Percentiles rank a stretch among this genome's conserved stretches.
Evolutionary conservation across 2,329 filamentous ascomycete genomes (phyloP).

Genomic region (Trichophaea hybrida): DNA sequence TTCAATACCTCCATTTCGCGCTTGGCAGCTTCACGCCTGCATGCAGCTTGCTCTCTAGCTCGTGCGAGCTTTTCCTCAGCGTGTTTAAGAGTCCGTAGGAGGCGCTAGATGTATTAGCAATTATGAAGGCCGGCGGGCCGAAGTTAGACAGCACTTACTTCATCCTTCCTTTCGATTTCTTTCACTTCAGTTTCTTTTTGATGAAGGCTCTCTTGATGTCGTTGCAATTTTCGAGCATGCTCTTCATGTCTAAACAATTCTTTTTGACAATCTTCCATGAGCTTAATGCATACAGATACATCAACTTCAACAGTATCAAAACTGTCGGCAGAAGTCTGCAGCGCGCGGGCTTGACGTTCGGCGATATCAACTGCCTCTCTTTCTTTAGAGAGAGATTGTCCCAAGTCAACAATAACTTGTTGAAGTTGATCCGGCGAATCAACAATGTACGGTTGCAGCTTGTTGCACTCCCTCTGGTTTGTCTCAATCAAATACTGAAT

Average conservation of each 20-base stretch:
- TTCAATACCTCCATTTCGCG: constrained; percentile 82
- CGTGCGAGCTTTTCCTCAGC: constrained; percentile 79
- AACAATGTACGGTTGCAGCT: constrained; percentile 79
- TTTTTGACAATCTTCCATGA: constrained; percentile 72
- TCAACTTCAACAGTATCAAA: constrained; percentile 74
- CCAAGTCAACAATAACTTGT: constrained; percentile 64
- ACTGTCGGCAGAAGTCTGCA: constrained; percentile 84
- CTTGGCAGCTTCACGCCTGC: constrained; percentile 68
- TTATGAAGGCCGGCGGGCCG: background rate
- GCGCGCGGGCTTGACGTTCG: constrained; percentile 70
- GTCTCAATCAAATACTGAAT: constrained; percentile 13
- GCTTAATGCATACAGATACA: constrained; percentile 72
- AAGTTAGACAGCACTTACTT: constrained; percentile 36
- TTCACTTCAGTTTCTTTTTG: constrained; percentile 79
- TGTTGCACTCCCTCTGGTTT: constrained; percentile 70
- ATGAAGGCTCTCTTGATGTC: constrained; percentile 72
- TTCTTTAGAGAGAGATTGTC: constrained; percentile 60
- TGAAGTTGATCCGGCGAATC: constrained; percentile 78
- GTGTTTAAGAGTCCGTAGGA: constrained; percentile 63
- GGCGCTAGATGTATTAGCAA: constrained; percentile 6
- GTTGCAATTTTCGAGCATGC: constrained; percentile 62
- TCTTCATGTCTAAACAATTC: constrained; percentile 87
- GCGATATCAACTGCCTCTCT: constrained; percentile 75
- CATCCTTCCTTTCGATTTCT: constrained; percentile 80
- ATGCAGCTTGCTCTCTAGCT: constrained; percentile 61